Conservation (phyloP, 176 grass and related monocot species). For the Triticum urartu region DNA sequence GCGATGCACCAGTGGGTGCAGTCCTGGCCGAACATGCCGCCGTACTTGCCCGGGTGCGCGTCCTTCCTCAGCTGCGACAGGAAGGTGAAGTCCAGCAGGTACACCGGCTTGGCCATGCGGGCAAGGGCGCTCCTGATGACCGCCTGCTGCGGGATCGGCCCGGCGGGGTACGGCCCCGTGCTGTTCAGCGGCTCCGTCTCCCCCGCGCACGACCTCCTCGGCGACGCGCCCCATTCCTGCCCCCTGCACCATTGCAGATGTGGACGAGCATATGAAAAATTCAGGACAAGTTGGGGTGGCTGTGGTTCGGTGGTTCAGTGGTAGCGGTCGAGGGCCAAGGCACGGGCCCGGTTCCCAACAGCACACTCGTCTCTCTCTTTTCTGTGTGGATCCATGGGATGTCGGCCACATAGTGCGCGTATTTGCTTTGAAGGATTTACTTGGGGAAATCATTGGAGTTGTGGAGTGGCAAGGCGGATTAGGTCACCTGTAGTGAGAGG, state of each 20-base stretch:
- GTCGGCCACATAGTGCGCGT: background rate
- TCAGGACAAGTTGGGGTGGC: background rate
- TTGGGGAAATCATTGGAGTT: background rate
- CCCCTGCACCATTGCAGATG: slow-evolving; percentile 39
- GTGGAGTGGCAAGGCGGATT: background rate
- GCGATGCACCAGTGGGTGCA: slow-evolving; percentile 94
- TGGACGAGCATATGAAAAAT: background rate
- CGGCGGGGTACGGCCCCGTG: slow-evolving; percentile 51
- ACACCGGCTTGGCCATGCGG: slow-evolving; percentile 61
- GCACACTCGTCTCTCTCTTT: background rate
- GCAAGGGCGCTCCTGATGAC: slow-evolving; percentile 50
- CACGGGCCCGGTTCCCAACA: background rate
- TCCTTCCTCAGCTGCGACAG: slow-evolving; percentile 80
- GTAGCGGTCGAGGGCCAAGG: background rate
- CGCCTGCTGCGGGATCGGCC: slow-evolving; percentile 47
- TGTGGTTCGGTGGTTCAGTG: slow-evolving; percentile 10
- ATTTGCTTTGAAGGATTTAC: background rate
- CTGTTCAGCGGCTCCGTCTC: slow-evolving; percentile 55
- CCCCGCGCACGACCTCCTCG: slow-evolving; percentile 54
- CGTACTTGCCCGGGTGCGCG: slow-evolving; percentile 82
- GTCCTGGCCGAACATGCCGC: slow-evolving; percentile 57
- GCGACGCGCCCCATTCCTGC: slow-evolving; percentile 55
- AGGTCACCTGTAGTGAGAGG: slow-evolving; percentile 62
- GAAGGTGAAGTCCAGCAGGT: slow-evolving; percentile 70
- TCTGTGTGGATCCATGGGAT: background rate